phyloP scores from a whole-genome alignment of 2,329 filamentous ascomycete species.

The Didymella pomorum region DNA sequence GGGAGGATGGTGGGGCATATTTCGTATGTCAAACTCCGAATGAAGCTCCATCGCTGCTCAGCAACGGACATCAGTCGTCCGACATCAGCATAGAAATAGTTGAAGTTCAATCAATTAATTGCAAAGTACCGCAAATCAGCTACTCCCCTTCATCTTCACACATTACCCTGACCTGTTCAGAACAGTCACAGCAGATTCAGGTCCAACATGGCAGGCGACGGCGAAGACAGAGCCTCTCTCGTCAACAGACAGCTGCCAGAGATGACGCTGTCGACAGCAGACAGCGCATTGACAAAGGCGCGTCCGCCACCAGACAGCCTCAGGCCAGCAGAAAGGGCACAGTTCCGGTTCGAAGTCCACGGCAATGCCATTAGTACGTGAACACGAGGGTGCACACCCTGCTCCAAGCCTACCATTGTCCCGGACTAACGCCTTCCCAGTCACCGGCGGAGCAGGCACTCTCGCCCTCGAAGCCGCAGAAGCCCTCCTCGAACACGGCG shows the following conservation, averaged over 20 bases:
- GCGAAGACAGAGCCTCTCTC: slow-evolving; percentile 55
- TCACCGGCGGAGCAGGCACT: slow-evolving; percentile 73
- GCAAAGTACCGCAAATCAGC: not conserved
- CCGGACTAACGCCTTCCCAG: slow-evolving; percentile 35
- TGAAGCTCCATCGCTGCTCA: slow-evolving; percentile 13
- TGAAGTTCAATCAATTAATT: slow-evolving; percentile 2
- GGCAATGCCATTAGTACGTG: slow-evolving; percentile 62
- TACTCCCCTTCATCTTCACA: not conserved
- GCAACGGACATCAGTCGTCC: slow-evolving; percentile 19
- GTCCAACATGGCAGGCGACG: slow-evolving; percentile 45
- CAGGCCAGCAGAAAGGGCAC: slow-evolving; percentile 53
- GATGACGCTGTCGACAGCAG: slow-evolving; percentile 59
- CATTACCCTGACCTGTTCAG: not conserved
- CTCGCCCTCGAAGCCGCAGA: slow-evolving; percentile 66
- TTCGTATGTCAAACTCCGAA: slow-evolving; percentile 10
- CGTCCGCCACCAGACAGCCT: slow-evolving; percentile 54
- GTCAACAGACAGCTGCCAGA: slow-evolving; percentile 56
- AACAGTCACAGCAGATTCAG: not conserved
- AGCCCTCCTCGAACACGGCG: slow-evolving; percentile 74
- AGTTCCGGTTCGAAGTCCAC: slow-evolving; percentile 60
- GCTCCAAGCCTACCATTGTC: not conserved
- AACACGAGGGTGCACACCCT: slow-evolving; percentile 22
- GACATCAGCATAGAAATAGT: slow-evolving; percentile 16
- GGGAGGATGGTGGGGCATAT: slow-evolving; percentile 12
- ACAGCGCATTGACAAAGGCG: slow-evolving; percentile 55